Conservation (phyloP, 306 rosid species). For the Acacia crassicarpa region DNA sequence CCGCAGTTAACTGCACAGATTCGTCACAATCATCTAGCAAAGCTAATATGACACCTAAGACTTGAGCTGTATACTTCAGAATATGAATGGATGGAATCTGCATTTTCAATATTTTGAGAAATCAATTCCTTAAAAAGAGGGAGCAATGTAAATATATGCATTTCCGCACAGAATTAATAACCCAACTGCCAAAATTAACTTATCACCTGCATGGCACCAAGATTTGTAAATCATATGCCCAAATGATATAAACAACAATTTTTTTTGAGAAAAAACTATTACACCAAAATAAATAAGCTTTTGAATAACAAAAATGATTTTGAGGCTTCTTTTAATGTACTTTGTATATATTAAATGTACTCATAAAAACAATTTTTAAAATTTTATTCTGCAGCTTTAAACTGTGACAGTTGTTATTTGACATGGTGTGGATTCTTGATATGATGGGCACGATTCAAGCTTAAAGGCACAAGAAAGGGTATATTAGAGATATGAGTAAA, state of each 20-base stretch:
- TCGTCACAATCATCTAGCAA: conserved; percentile 88
- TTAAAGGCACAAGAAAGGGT: background rate
- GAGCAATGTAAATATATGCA: background rate
- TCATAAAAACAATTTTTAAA: background rate
- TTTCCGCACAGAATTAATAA: conserved; percentile 6
- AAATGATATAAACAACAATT: background rate
- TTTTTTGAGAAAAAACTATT: background rate
- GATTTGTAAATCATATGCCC: conserved; percentile 7
- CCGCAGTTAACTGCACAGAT: conserved; percentile 92
- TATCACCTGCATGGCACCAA: conserved; percentile 23
- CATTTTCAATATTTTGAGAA: conserved; percentile 31
- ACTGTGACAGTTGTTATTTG: background rate
- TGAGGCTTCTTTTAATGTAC: background rate
- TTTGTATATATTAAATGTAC: background rate
- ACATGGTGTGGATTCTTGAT: background rate
- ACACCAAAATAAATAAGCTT: conserved; percentile 9
- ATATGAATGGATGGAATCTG: conserved; percentile 87
- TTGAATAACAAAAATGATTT: background rate
- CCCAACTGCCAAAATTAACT: conserved; percentile 7
- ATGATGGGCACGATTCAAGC: background rate
- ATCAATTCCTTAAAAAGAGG: conserved; percentile 23
- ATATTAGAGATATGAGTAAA: background rate
- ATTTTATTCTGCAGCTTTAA: background rate
- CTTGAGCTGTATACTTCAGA: conserved; percentile 77
- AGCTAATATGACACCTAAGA: conserved; percentile 89